Evolutionary conservation across 371 early-diverging fungal genomes (phyloP).

Genomic region (Cokeromyces recurvatus): DNA sequence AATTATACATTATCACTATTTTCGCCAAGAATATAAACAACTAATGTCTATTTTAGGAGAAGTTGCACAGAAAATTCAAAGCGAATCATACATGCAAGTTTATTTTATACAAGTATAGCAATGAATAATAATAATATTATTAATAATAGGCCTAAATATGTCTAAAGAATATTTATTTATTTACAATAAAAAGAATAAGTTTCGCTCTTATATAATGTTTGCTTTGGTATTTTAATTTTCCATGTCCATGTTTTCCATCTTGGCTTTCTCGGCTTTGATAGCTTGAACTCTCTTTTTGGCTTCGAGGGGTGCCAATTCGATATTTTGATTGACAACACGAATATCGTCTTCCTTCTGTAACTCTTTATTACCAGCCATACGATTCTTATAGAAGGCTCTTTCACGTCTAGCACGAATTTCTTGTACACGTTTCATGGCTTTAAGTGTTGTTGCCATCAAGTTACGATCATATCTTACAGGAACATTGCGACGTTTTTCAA

Average conservation of each 20-base stretch:
- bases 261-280: conserved; percentile 51
- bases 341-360: conserved; percentile 72
- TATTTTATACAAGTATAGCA: too few relatives aligned
- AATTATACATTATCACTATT: too few relatives aligned
- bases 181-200: too few relatives aligned
- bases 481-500: conserved; percentile 97
- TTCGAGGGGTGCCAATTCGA: conserved; percentile 77
- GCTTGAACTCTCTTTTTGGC: conserved; percentile 55
- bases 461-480: conserved; percentile 97
- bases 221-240: conserved; percentile 54
- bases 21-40: too few relatives aligned
- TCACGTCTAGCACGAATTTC: conserved; percentile 92
- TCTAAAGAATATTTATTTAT: too few relatives aligned
- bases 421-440: conserved; percentile 94
- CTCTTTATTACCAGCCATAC: conserved; percentile 80
- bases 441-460: conserved; percentile 89
- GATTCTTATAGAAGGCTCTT: conserved; percentile 82
- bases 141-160: too few relatives aligned
- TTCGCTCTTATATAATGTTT: too few relatives aligned
- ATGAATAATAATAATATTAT: too few relatives aligned
- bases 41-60: too few relatives aligned
- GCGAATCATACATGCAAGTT: too few relatives aligned
- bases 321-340: conserved; percentile 75
- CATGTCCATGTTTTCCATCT: conserved; percentile 55
- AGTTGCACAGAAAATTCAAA: too few relatives aligned